These are phyloP conservation scores for Ophiostoma quercus DNA, from an alignment of 2,329 filamentous ascomycete species.

Conservation along the genomic window DNA sequence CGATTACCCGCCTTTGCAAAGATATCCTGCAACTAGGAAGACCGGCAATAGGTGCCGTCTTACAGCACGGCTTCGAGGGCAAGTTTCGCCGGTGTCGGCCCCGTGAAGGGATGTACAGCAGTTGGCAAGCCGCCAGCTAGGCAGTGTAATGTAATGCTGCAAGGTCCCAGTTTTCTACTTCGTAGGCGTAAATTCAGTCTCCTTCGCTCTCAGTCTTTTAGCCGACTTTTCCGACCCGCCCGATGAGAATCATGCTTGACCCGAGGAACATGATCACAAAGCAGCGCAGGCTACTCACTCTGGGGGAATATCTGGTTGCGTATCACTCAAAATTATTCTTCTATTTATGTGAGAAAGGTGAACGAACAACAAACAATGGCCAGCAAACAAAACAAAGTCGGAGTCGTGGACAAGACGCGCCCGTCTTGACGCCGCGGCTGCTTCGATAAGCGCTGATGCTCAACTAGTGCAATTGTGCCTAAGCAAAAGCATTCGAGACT, in stretches of 20 bases:
- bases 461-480: too few species aligned
- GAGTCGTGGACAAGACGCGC: too few species aligned
- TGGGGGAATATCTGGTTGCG: too few species aligned
- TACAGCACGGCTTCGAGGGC: background rate
- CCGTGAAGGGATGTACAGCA: background rate
- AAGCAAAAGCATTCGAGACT: too few species aligned
- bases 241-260: background rate
- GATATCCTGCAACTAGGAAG: background rate
- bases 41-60: slow-evolving; percentile 2
- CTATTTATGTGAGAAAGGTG: too few species aligned
- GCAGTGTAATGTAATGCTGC: background rate
- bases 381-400: too few species aligned
- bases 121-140: background rate
- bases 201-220: background rate
- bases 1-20: background rate
- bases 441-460: too few species aligned
- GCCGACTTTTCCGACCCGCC: background rate
- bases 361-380: too few species aligned
- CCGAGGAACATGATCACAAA: background rate
- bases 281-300: background rate
- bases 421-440: too few species aligned
- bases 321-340: too few species aligned
- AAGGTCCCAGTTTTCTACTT: background rate
- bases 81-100: background rate
- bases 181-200: background rate